phyloP scores from a whole-genome alignment of 1,139 yeast genomes.

The Hyphopichia pseudoburtonii region DNA sequence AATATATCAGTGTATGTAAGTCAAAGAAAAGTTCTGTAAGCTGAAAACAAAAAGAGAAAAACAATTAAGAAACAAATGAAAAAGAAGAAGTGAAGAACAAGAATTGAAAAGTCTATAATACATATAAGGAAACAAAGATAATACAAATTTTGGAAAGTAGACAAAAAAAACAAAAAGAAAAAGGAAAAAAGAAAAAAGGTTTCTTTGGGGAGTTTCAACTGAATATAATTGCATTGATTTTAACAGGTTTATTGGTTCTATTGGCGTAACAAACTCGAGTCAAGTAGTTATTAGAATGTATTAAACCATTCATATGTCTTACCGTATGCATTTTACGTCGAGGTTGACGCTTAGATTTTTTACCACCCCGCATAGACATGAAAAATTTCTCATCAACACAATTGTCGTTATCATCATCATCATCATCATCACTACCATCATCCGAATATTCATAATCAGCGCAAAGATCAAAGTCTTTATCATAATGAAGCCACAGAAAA shows the following conservation, averaged over 20 bases:
- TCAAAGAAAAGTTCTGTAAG: background rate
- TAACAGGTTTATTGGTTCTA: constrained; percentile 18
- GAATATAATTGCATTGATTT: constrained; percentile 32
- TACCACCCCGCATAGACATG: constrained; percentile 2
- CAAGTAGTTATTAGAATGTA: constrained; percentile 1
- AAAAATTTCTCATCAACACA: background rate
- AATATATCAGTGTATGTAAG: background rate
- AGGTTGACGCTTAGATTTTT: background rate
- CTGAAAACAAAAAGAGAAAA: background rate
- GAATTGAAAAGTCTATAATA: background rate
- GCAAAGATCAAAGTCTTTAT: constrained; percentile 30
- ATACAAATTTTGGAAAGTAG: background rate
- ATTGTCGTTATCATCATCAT: constrained; percentile 6
- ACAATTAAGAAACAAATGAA: background rate
- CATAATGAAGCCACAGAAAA: constrained; percentile 41
- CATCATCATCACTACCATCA: constrained; percentile 15
- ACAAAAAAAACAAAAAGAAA: background rate
- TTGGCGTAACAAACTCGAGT: constrained; percentile 34
- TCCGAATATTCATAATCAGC: constrained; percentile 26
- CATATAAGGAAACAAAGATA: background rate
- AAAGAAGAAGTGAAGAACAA: background rate
- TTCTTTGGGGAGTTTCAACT: background rate
- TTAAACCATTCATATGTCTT: constrained; percentile 24
- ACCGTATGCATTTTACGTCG: constrained; percentile 18
- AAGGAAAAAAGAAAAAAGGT: background rate